These are phyloP conservation scores for Veloporphyrellus conicus DNA, from an alignment of 1,284 basidiomycete genomes.

Conservation along the genomic window DNA sequence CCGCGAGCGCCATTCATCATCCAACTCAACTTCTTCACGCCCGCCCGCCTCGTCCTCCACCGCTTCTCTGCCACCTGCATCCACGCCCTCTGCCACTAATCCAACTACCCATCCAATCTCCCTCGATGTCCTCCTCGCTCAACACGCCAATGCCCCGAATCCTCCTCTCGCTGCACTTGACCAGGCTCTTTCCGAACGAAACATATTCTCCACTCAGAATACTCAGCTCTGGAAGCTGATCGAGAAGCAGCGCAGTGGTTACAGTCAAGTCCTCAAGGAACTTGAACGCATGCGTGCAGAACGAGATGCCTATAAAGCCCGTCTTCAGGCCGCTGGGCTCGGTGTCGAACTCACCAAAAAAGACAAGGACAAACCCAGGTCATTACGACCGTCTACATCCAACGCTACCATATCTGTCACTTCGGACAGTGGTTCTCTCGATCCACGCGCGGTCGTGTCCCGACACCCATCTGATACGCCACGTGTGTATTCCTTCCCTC, in stretches of 20 bases:
- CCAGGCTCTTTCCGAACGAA: conserved; percentile 70
- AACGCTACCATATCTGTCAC: conserved; percentile 23
- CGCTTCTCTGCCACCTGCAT: conserved; percentile 28
- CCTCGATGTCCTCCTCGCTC: conserved; percentile 52
- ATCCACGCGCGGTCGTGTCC: conserved; percentile 33
- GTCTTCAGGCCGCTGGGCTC: conserved; percentile 42
- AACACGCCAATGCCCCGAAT: conserved; percentile 48
- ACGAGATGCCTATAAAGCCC: conserved; percentile 63
- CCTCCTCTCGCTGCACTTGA: conserved; percentile 68
- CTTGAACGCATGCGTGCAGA: conserved; percentile 76
- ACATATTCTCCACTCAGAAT: conserved; percentile 75
- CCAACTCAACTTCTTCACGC: conserved; percentile 24
- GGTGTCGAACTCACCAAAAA: conserved; percentile 26
- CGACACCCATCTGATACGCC: conserved; percentile 52
- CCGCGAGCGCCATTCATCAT: conserved; percentile 30
- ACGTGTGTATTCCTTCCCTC: conserved; percentile 39
- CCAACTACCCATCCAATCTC: conserved; percentile 42
- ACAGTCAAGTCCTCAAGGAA: conserved; percentile 71
- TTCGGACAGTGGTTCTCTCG: conserved; percentile 15
- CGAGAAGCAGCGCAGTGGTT: conserved; percentile 76
- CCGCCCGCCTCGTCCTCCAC: conserved; percentile 21
- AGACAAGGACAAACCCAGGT: conserved; percentile 31
- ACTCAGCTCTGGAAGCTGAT: conserved; percentile 88
- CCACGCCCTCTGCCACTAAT: conserved; percentile 25
- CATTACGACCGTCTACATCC: conserved; percentile 23